A percentile compares a stretch with the other conserved stretches of the same genome.
phyloP scores from a whole-genome alignment of 2,329 filamentous ascomycete genomes.

The Cercospora sp. region DNA sequence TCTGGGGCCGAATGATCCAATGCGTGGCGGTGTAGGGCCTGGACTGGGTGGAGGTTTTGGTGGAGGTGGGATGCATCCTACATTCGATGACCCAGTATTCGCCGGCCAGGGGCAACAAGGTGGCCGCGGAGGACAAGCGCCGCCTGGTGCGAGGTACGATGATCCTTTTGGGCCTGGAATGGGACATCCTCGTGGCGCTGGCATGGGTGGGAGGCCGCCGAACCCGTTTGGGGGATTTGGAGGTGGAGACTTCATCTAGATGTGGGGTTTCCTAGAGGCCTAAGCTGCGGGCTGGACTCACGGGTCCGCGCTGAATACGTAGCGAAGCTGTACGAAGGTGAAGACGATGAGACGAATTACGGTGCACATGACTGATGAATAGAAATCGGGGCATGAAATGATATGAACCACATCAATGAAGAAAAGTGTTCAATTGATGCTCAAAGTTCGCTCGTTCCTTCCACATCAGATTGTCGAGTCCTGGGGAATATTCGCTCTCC shows the following conservation, averaged over 20 bases:
- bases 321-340: not conserved
- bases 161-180: slow-evolving; percentile 70
- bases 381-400: not conserved
- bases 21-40: slow-evolving; percentile 63
- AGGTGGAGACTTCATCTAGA: slow-evolving; percentile 56
- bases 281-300: not conserved
- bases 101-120: slow-evolving; percentile 48
- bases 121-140: slow-evolving; percentile 57
- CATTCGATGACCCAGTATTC: slow-evolving; percentile 88
- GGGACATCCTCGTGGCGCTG: slow-evolving; percentile 47
- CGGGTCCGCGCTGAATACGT: not conserved
- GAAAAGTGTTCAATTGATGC: not conserved
- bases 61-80: slow-evolving; percentile 87
- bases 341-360: not conserved
- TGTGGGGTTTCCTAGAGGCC: not conserved
- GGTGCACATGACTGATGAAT: not conserved
- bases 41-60: slow-evolving; percentile 56
- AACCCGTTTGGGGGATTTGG: slow-evolving; percentile 64
- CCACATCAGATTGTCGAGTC: not conserved
- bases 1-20: slow-evolving; percentile 79
- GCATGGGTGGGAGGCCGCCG: slow-evolving; percentile 51
- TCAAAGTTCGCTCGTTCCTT: not conserved
- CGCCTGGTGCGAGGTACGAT: slow-evolving; percentile 89
- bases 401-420: not conserved
- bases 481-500: too few species aligned